phyloP scores from a whole-genome alignment of 805 yeast species.

The Nakazawaea wickerhamii region DNA sequence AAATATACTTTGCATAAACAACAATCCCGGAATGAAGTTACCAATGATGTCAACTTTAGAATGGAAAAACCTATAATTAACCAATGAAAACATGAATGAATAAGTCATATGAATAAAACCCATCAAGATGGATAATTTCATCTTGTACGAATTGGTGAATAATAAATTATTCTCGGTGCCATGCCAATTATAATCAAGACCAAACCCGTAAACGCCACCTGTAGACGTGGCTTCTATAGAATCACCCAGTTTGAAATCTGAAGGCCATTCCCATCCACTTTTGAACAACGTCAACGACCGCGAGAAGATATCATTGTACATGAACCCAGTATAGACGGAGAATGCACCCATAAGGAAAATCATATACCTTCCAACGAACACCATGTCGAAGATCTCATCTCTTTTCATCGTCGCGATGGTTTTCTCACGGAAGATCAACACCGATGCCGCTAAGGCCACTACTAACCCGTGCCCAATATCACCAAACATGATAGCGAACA shows the following conservation, averaged over 20 bases:
- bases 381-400: conserved; percentile 97
- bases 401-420: conserved; percentile 62
- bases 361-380: conserved; percentile 87
- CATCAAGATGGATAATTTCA: conserved; percentile 93
- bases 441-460: conserved; percentile 65
- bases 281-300: conserved; percentile 81
- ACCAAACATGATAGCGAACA: conserved; percentile 99
- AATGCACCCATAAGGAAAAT: conserved; percentile 87
- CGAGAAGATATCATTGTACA: conserved; percentile 92
- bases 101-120: conserved; percentile 95
- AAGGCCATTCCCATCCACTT: conserved; percentile 95
- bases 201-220: conserved; percentile 77
- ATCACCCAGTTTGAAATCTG: conserved; percentile 50
- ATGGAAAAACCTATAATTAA: conserved; percentile 65
- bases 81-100: conserved; percentile 78
- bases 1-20: conserved; percentile 94
- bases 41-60: conserved; percentile 81
- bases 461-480: conserved; percentile 95
- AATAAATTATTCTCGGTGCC: conserved; percentile 89
- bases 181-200: conserved; percentile 95
- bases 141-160: conserved; percentile 92
- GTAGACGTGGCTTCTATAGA: conserved; percentile 57
- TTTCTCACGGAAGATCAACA: conserved; percentile 69
- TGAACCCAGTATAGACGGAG: conserved; percentile 91
- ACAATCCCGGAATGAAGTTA: conserved; percentile 87